Evolutionary conservation across 257 asterid genomes (phyloP).

Genomic region (Cinchona pubescens): DNA sequence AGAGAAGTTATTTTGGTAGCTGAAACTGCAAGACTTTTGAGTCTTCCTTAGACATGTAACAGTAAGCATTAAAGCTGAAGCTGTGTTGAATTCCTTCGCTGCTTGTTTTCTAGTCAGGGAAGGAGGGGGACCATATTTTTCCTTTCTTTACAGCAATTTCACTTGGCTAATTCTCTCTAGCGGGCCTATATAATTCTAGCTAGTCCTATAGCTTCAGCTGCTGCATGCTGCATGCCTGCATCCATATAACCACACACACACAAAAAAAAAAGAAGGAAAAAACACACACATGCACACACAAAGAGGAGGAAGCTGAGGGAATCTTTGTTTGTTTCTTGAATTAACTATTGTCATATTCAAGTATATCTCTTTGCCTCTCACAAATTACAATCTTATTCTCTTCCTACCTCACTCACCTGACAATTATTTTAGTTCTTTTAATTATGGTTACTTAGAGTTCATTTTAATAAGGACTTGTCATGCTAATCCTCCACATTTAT

Average conservation of each 20-base stretch:
- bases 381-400: conserved; percentile 3
- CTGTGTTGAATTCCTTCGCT: conserved; percentile 36
- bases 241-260: conserved; percentile 37
- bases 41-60: conserved; percentile 68
- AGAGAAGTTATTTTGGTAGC: conserved; percentile 27
- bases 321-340: conserved; percentile 47
- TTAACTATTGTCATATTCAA: conserved; percentile 44
- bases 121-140: conserved; percentile 54
- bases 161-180: conserved; percentile 33
- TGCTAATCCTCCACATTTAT: not conserved
- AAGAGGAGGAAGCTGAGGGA: conserved; percentile 43
- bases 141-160: conserved; percentile 47
- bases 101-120: conserved; percentile 50
- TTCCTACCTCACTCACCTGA: conserved; percentile 14
- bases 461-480: not conserved
- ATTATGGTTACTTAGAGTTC: conserved; percentile 12
- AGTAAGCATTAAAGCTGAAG: conserved; percentile 60
- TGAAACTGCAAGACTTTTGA: conserved; percentile 61
- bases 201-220: conserved; percentile 66
- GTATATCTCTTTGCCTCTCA: conserved; percentile 45
- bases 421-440: conserved; percentile 9
- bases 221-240: conserved; percentile 15
- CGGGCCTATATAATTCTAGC: conserved; percentile 39
- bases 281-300: conserved; percentile 27
- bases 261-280: not conserved